Conservation (phyloP, 2,329 filamentous ascomycete species). For the Leptographium flavum region DNA sequence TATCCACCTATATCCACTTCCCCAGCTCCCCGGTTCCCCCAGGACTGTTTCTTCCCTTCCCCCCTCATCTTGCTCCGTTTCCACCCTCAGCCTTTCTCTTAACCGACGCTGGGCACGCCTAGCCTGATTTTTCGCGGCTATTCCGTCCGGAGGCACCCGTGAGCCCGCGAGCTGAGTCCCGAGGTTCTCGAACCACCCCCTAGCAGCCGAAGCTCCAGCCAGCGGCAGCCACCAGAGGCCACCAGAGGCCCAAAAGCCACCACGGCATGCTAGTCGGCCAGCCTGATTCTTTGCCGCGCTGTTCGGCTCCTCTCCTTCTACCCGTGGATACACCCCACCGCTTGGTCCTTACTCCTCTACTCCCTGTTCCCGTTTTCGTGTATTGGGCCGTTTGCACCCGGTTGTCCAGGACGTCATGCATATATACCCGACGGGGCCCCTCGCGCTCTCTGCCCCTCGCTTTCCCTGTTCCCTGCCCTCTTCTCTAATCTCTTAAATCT, state of each 20-base stretch:
- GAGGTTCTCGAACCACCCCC: neutral
- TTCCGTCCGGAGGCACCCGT: slow-evolving; percentile 8
- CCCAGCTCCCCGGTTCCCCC: neutral
- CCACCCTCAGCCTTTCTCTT: neutral
- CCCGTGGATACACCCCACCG: neutral
- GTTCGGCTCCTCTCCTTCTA: neutral
- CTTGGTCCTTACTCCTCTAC: neutral
- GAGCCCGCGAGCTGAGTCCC: slow-evolving; percentile 3
- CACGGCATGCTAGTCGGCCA: neutral
- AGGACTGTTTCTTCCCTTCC: neutral
- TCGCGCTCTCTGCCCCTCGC: neutral
- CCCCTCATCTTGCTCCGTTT: neutral
- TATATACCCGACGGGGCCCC: neutral
- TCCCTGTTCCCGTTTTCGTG: neutral
- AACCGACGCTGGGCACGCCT: slow-evolving; percentile 4
- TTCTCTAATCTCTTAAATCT: neutral
- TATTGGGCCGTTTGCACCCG: neutral
- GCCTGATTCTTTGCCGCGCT: neutral
- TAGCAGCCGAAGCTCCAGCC: neutral
- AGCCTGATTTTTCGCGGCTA: slow-evolving; percentile 7
- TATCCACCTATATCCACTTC: neutral
- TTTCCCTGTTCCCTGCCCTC: neutral
- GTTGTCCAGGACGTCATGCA: neutral
- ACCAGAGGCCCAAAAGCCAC: too few species aligned
- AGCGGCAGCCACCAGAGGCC: too few species aligned